Evolutionary conservation across 306 rosid species (phyloP).

Genomic region (Rubus idaeus): DNA sequence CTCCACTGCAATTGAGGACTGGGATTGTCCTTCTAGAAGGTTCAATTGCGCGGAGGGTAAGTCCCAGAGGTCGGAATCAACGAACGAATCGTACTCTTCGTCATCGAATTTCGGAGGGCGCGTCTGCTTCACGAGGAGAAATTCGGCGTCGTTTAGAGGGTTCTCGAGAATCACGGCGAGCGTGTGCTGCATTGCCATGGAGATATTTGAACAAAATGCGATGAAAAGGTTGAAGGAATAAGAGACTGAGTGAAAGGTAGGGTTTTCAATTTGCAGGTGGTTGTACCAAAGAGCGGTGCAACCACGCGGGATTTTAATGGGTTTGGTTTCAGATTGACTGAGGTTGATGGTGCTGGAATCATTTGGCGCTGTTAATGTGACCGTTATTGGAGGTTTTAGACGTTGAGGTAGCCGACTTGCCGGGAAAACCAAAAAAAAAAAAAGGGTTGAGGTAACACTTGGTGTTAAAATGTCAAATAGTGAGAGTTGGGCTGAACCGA

Average conservation of each 20-base stretch:
- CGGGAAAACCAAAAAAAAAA: background rate
- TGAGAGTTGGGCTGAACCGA: background rate
- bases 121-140: conserved; percentile 58
- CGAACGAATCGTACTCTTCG: conserved; percentile 73
- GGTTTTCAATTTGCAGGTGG: background rate
- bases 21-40: conserved; percentile 29
- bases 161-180: conserved; percentile 54
- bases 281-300: background rate
- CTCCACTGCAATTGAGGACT: conserved; percentile 26
- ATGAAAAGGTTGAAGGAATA: background rate
- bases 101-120: conserved; percentile 65
- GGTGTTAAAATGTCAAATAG: too few species aligned
- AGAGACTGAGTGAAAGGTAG: background rate
- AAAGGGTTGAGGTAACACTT: background rate
- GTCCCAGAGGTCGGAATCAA: conserved; percentile 92
- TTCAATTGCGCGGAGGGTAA: conserved; percentile 61
- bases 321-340: background rate
- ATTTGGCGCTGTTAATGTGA: background rate
- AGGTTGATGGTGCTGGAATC: background rate
- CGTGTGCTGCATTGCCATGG: conserved; percentile 43
- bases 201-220: background rate
- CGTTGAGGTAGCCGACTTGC: background rate
- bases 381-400: background rate
- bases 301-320: background rate
- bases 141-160: conserved; percentile 41